Percentiles rank a stretch among this genome's conserved stretches.
phyloP scores from a whole-genome alignment of 2,329 filamentous ascomycete genomes.

The Penicillium nordicum region DNA sequence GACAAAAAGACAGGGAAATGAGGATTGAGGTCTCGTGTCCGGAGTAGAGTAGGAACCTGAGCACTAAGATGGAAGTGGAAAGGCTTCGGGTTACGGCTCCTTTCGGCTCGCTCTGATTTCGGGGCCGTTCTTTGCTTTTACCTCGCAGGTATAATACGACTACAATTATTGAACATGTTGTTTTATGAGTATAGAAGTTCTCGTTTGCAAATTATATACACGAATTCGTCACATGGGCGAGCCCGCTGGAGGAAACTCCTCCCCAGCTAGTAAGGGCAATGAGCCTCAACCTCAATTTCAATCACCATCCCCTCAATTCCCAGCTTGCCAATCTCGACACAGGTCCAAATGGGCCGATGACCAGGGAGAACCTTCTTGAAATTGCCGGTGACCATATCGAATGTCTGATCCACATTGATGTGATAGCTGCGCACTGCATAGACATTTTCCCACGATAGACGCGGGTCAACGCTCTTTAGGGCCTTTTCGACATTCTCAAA shows the following conservation, averaged over 20 bases:
- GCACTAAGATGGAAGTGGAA: too few species aligned
- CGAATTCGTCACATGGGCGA: not conserved
- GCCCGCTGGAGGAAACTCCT: too few species aligned
- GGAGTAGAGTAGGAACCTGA: too few species aligned
- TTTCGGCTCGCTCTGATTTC: not conserved
- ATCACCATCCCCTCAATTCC: slow-evolving; percentile 17
- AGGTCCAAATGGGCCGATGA: slow-evolving; percentile 22
- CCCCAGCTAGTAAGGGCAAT: not conserved
- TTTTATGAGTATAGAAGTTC: not conserved
- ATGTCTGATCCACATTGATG: slow-evolving; percentile 14
- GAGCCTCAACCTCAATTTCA: slow-evolving; percentile 22
- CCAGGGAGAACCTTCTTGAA: slow-evolving; percentile 17
- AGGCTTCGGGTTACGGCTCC: too few species aligned
- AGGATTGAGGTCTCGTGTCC: too few species aligned
- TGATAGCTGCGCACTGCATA: slow-evolving; percentile 23
- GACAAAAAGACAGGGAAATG: too few species aligned
- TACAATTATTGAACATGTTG: not conserved
- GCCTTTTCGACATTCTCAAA: slow-evolving; percentile 21
- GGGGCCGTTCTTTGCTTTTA: not conserved
- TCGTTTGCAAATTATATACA: not conserved
- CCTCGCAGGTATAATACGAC: too few species aligned
- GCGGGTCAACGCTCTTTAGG: slow-evolving; percentile 11
- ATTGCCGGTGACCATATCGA: slow-evolving; percentile 15
- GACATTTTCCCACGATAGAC: slow-evolving; percentile 18
- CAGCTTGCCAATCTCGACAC: slow-evolving; percentile 14